Evolutionary conservation across 1,284 basidiomycete species (phyloP).

Genomic region (Fomes fomentarius): DNA sequence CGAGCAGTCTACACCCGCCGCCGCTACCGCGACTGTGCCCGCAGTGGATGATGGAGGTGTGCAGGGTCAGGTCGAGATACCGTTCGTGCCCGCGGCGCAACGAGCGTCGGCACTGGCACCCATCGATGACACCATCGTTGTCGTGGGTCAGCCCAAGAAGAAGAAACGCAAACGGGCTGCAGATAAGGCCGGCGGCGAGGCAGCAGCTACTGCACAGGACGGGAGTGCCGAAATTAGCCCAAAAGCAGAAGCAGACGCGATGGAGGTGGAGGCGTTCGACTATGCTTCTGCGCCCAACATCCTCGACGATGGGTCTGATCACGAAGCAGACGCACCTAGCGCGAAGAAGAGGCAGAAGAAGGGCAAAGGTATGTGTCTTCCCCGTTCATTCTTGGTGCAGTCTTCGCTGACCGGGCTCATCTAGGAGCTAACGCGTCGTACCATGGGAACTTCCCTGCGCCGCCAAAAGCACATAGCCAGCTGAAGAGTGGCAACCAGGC

Average conservation of each 20-base stretch:
- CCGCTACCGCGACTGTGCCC: constrained; percentile 8
- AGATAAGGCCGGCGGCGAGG: constrained; percentile 8
- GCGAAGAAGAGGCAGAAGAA: constrained; percentile 54
- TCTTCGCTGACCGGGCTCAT: neutral
- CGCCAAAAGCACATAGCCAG: constrained; percentile 70
- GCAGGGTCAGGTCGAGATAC: constrained; percentile 60
- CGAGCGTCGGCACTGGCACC: constrained; percentile 38
- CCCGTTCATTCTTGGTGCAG: neutral
- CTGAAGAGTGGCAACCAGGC: constrained; percentile 73
- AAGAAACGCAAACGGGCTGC: constrained; percentile 61
- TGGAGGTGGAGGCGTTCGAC: constrained; percentile 64
- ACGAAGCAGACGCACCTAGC: constrained; percentile 40
- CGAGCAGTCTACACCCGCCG: neutral
- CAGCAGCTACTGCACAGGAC: neutral
- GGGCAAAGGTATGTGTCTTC: constrained; percentile 44
- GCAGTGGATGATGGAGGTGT: constrained; percentile 8
- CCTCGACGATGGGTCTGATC: constrained; percentile 65
- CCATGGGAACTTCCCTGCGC: constrained; percentile 66
- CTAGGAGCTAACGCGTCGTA: constrained; percentile 10
- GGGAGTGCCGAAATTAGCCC: neutral
- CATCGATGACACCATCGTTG: constrained; percentile 66
- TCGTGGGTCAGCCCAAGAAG: constrained; percentile 64
- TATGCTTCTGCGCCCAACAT: constrained; percentile 78
- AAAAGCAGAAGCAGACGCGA: constrained; percentile 19
- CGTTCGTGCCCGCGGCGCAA: constrained; percentile 68